phyloP scores from a whole-genome alignment of 805 yeast genomes.

The Starmerella asiatica region DNA sequence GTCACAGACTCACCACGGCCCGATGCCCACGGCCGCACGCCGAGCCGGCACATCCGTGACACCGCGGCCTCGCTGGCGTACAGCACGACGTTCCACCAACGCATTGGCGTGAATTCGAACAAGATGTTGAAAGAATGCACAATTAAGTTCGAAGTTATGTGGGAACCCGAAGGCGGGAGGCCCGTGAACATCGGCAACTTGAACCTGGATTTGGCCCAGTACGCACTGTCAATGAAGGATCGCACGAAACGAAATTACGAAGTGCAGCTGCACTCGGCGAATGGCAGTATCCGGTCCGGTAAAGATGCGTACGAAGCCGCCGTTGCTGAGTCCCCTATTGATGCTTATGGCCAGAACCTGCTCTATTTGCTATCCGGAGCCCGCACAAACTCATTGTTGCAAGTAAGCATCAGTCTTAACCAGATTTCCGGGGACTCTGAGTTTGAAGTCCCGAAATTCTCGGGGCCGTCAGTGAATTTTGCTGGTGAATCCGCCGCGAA shows the following conservation, averaged over 20 bases:
- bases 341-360: constrained; percentile 32
- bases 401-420: constrained; percentile 40
- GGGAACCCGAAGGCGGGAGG: constrained; percentile 30
- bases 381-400: constrained; percentile 51
- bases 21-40: constrained; percentile 37
- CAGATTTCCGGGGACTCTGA: constrained; percentile 34
- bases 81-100: constrained; percentile 29
- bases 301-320: neutral
- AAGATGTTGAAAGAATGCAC: constrained; percentile 29
- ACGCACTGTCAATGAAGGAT: constrained; percentile 27
- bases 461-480: constrained; percentile 37
- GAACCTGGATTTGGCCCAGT: constrained; percentile 58
- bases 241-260: too few species aligned
- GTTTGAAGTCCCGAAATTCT: constrained; percentile 29
- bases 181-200: constrained; percentile 50
- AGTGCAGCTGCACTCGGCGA: neutral
- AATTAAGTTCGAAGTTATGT: constrained; percentile 34
- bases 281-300: neutral
- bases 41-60: constrained; percentile 33
- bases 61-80: constrained; percentile 43
- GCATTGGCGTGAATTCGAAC: constrained; percentile 30
- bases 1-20: constrained; percentile 39
- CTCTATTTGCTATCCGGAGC: constrained; percentile 58
- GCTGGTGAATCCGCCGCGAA: constrained; percentile 20
- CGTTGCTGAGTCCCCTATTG: neutral